Base-by-base conservation (phyloP, 805 yeast species). In the Yamadazyma olivae region DNA sequence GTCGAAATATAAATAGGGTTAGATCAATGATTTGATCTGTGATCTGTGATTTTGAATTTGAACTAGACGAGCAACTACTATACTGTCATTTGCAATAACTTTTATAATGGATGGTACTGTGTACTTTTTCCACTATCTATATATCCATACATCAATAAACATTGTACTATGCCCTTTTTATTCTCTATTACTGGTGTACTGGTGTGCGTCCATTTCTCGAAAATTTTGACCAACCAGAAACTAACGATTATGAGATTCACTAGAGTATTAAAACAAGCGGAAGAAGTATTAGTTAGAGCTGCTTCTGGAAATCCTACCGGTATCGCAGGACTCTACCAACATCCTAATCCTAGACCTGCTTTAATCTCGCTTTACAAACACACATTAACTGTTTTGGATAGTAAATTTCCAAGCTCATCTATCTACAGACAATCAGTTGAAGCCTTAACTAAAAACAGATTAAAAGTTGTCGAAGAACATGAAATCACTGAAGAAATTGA, bases 331-430 rank as follows among this genome's bases (percentile, higher is more conserved):
- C 59, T 87, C 44, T 71, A 64, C 52, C 84, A 81, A 57, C 93
- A 85, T 59, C 95, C 95, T 33, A 75, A 81, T 55, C 95, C 95
- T 36, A 76, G 87, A 57, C 90, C 91, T 2, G 85, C 89, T 3
- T 69, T 87, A 50, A 65, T 77, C 39, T 74, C 83, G 24, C 65
- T 87, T 30, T 87, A 87, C 65, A 75, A 75, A 46, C 75, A 81
- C 39, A 87, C 95, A 2, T 65, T 86, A 50, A 59, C 63, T 27
- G 70, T 75, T 30, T 65, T 86, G 50, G 63, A 71, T 26, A 70
- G 66, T 26, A 74, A 79, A 51, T 81, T 80, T 57, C 95, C 95
- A 25, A 62, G 72, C 35, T 74, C 77, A 18, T 77, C 88, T n/a
- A 77, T 87, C 17, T 87, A 87, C 64, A 75, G 81, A 59, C 82